These are phyloP conservation scores for Gardenia jasminoides DNA, from an alignment of 257 asterid species.

Conservation along the genomic window DNA sequence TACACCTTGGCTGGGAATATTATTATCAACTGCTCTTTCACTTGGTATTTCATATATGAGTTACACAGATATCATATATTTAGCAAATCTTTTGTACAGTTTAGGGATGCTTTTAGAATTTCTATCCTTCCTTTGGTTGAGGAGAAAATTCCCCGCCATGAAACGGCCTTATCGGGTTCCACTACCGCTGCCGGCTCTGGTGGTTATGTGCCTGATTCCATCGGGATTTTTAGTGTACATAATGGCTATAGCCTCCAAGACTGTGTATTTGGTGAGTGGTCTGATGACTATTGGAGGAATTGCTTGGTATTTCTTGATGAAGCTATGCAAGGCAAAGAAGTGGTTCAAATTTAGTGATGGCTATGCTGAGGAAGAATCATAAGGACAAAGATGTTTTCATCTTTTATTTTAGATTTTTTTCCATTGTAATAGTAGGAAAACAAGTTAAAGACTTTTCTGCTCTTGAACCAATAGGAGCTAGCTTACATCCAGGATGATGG, in stretches of 20 bases:
- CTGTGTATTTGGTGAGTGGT: conserved; percentile 50
- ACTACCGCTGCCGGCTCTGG: conserved; percentile 37
- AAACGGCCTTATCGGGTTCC: conserved; percentile 56
- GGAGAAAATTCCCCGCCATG: conserved; percentile 34
- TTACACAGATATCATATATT: conserved; percentile 38
- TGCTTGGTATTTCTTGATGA: conserved; percentile 55
- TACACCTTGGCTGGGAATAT: conserved; percentile 70
- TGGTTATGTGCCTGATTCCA: conserved; percentile 57
- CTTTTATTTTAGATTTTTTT: neutral
- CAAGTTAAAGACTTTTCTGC: neutral
- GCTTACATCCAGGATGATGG: neutral
- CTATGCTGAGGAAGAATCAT: conserved; percentile 1
- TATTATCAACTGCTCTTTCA: conserved; percentile 41
- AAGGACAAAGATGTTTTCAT: neutral
- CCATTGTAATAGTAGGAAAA: neutral
- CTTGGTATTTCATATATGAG: conserved; percentile 42
- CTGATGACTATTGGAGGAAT: conserved; percentile 50
- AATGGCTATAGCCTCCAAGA: conserved; percentile 52
- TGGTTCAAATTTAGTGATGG: conserved; percentile 37
- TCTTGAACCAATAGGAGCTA: neutral
- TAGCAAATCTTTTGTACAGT: conserved; percentile 64
- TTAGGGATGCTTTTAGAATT: conserved; percentile 74
- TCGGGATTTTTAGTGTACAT: conserved; percentile 50
- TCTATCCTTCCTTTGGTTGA: conserved; percentile 49
- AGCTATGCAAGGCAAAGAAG: conserved; percentile 36